Base-by-base conservation (phyloP, 1,139 yeast genomes). In the Sugiyamaella grinbergsii region DNA sequence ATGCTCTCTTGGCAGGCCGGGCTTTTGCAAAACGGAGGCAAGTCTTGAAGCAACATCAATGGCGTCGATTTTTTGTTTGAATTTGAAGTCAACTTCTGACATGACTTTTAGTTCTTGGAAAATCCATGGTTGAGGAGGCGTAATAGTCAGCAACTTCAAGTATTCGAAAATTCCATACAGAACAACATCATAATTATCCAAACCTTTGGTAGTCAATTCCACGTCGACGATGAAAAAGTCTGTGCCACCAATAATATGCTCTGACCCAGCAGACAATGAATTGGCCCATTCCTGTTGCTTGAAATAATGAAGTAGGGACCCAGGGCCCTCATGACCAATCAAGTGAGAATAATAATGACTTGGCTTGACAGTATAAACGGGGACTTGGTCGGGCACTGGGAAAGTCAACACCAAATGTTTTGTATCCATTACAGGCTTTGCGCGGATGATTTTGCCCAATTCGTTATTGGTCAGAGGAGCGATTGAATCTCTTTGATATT, bases 291-390 rank as follows among this genome's bases (percentile, higher is more conserved):
- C 87, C 56, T 78, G 73, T 38, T 73, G 70, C 69, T 90, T 91
- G 57, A 91, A 77, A 58, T 75, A 77, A 50, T 82, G 78, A 33
- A 88, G 74, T 15, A 93, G 69, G 1, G 96, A 88, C 1, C 98
- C 98, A 49, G 82, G 76, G 49, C 89, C 88, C 71, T 93, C 98
- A 66, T 93, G 98, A 29, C 98, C 98, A 51, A 93, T 71, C 52
- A 93, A 73, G 66, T 91, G 97, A 22, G 93, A 80, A 59, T 74
- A 78, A 66, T 89, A 86, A 49, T 77, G 79, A 10, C 79, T 76
- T 0, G 97, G 95, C 59, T 81, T 81, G 23, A 79, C 75, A 45
- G 78, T 78, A 87, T 93, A 86, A 50, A 76, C 69, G 13, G 71
- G 69, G 52, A 77, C 75, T 60, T 82, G 84, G 62, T 87, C 91